Evolutionary conservation across 768 basidiomycete species (phyloP).

Genomic region (Pleurotus tuoliensis): DNA sequence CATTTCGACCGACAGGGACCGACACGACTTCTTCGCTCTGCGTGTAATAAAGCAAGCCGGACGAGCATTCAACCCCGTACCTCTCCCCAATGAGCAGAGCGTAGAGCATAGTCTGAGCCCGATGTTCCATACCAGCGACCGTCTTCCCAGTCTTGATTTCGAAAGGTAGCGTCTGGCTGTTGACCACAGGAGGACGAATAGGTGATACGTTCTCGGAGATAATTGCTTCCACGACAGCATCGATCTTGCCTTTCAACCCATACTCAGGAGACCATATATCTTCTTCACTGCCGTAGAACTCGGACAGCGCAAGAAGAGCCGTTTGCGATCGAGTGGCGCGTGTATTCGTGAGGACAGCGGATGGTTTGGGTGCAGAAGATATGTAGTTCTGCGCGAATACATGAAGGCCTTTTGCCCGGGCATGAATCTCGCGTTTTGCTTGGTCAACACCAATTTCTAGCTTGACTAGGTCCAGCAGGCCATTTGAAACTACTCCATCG

Average conservation of each 20-base stretch:
- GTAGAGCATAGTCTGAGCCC: slow-evolving; percentile 98
- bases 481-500: slow-evolving; percentile 47
- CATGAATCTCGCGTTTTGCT: slow-evolving; percentile 60
- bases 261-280: slow-evolving; percentile 97
- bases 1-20: slow-evolving; percentile 77
- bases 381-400: slow-evolving; percentile 69
- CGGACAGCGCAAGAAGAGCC: slow-evolving; percentile 65
- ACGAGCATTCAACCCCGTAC: slow-evolving; percentile 77
- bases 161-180: slow-evolving; percentile 54
- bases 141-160: slow-evolving; percentile 95
- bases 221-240: slow-evolving; percentile 77
- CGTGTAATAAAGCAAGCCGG: slow-evolving; percentile 91
- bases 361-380: slow-evolving; percentile 56
- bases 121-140: slow-evolving; percentile 79
- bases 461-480: slow-evolving; percentile 59
- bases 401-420: slow-evolving; percentile 60
- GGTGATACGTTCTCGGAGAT: slow-evolving; percentile 41
- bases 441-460: slow-evolving; percentile 55
- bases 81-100: slow-evolving; percentile 87
- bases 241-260: slow-evolving; percentile 93
- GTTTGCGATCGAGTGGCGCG: slow-evolving; percentile 45
- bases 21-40: slow-evolving; percentile 84
- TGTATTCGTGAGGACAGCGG: slow-evolving; percentile 66
- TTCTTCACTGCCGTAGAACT: slow-evolving; percentile 88
- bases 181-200: slow-evolving; percentile 16